Evolutionary conservation across 306 rosid species (phyloP).

Genomic region (Senna tora): DNA sequence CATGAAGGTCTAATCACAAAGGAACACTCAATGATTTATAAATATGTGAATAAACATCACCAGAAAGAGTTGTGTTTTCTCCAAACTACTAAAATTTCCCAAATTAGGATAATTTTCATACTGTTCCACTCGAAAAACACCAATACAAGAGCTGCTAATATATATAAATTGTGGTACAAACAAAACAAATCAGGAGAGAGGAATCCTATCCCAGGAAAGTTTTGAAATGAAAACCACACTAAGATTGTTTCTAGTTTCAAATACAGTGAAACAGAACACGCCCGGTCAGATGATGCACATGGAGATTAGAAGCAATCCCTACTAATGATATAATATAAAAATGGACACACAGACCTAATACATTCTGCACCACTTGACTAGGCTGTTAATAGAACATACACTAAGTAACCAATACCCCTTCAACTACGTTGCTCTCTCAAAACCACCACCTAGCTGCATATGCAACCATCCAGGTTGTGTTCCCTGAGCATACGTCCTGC

Average conservation of each 20-base stretch:
- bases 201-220: not conserved
- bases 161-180: slow-evolving; percentile 21
- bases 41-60: not conserved
- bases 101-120: slow-evolving; percentile 12
- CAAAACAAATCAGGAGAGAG: slow-evolving; percentile 30
- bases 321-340: slow-evolving; percentile 39
- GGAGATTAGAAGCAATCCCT: slow-evolving; percentile 48
- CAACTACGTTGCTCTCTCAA: slow-evolving; percentile 62
- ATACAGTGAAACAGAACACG: slow-evolving; percentile 29
- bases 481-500: slow-evolving; percentile 65
- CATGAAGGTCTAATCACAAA: slow-evolving; percentile 3
- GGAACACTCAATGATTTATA: not conserved
- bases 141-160: slow-evolving; percentile 27
- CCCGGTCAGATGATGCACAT: slow-evolving; percentile 31
- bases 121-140: slow-evolving; percentile 3
- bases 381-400: slow-evolving; percentile 36
- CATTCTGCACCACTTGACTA: slow-evolving; percentile 45
- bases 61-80: not conserved
- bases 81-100: slow-evolving; percentile 20
- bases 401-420: slow-evolving; percentile 29
- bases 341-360: slow-evolving; percentile 37
- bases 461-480: slow-evolving; percentile 82
- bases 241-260: slow-evolving; percentile 36
- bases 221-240: slow-evolving; percentile 32
- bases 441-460: slow-evolving; percentile 84